phyloP scores from a whole-genome alignment of 2,329 filamentous ascomycete species.

The Botrytis tulipae region DNA sequence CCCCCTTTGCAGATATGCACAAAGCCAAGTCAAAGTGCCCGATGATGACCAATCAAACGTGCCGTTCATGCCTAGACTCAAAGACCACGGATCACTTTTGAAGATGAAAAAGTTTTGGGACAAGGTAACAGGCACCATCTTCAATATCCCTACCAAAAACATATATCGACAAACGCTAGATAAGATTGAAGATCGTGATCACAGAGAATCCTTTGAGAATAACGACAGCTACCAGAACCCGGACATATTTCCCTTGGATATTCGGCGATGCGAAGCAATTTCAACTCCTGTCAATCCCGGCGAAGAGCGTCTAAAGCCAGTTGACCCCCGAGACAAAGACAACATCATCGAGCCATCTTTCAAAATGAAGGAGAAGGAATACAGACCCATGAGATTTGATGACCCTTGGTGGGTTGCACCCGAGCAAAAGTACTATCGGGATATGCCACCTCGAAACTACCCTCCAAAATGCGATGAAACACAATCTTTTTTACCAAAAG shows the following conservation, averaged over 20 bases:
- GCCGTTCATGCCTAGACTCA: neutral
- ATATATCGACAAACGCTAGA: neutral
- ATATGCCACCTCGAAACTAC: slow-evolving; percentile 29
- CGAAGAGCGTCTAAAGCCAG: neutral
- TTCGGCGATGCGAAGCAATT: slow-evolving; percentile 28
- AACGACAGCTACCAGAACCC: neutral
- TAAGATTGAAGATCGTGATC: neutral
- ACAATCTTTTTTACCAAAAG: slow-evolving; percentile 21
- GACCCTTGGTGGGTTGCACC: slow-evolving; percentile 34
- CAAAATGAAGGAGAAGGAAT: slow-evolving; percentile 5
- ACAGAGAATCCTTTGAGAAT: neutral
- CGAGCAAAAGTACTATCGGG: slow-evolving; percentile 25
- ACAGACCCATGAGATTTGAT: slow-evolving; percentile 19
- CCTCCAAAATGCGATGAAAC: slow-evolving; percentile 21
- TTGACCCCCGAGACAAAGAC: neutral
- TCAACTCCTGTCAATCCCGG: neutral
- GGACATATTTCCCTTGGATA: slow-evolving; percentile 34
- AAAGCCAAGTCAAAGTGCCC: neutral
- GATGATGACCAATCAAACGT: neutral
- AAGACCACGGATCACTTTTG: neutral
- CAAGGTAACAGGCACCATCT: slow-evolving; percentile 34
- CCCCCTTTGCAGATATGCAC: slow-evolving; percentile 26
- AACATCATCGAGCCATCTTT: slow-evolving; percentile 7
- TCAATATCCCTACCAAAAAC: slow-evolving; percentile 33
- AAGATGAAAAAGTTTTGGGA: slow-evolving; percentile 33